Base-by-base conservation (phyloP, 305 asterid species). In the Solanum hybrid region DNA sequence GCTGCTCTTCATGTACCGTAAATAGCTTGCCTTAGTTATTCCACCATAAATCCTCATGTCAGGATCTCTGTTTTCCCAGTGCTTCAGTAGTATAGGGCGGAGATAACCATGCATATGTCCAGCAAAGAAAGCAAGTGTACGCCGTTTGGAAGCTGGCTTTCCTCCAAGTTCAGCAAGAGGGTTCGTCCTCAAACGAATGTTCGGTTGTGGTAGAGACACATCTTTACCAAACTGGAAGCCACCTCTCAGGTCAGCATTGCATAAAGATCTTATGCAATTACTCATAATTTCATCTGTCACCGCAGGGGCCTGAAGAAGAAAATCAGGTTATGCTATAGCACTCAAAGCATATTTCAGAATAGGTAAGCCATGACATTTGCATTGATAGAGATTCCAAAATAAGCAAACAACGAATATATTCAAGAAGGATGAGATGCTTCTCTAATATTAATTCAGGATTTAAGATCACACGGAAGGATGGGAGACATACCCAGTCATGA, bases 401-500 rank as follows among this genome's bases (percentile, higher is more conserved):
- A 79, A n/a, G 66, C 69, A 80, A 40, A 40, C 66, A 40, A 27
- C 1, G 69, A 78, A 80, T 56, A 80, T 13, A 80, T 7, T 26
- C 14, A 38, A 38, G 86, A 80, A 40, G 24, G 6, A 40, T 80
- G 86, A 37, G 86, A 40, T 14, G 26, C 10, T 24, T 26, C 86
- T 38, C 22, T 40, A 26, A 26, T 14, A 80, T 40, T 24, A 26
- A 7, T 79, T 6, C 69, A 26, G 24, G 69, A 40, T 40, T 26
- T 80, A 14, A 80, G 36, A 26, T 14, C n/a, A 80, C 35, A 4
- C 1, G 35, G 0, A 88, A 20, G 42, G 64, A 90, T 36, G 37
- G 73, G 38, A 88, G 71, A 75, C 95, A 11, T 94, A 97, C 99
- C 99, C 99, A 96, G 90, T 97, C 99, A 89, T 97, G 99, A 91